Base-by-base conservation (phyloP, 169 alveolate genomes). In the Pseudocohnilembus persalinus region DNA sequence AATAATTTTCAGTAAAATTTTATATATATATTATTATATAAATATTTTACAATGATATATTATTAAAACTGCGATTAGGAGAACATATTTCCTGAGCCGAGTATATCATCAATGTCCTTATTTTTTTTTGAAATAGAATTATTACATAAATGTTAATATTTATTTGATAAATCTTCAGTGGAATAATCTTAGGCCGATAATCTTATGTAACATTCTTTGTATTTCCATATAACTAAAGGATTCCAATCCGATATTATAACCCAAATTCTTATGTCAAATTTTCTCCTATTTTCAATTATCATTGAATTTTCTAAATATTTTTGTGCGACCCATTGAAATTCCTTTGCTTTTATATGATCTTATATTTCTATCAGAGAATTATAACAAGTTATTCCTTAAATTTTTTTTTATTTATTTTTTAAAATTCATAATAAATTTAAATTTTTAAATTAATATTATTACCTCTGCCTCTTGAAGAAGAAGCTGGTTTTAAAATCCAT, bases 401-500 rank as follows among this genome's bases (percentile, higher is more conserved):
- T n/a, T n/a, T n/a, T n/a, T n/a, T n/a, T n/a, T n/a, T n/a, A n/a
- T n/a, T n/a, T n/a, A n/a, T n/a, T n/a, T n/a, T n/a, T n/a, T n/a
- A n/a, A n/a, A n/a, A n/a, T n/a, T n/a, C n/a, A n/a, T n/a, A n/a
- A n/a, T n/a, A n/a, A n/a, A n/a, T 32, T 84, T 90, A 35, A 87
- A 84, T 76, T 90, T 87, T 33, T 88, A 88, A 28, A 94, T 92
- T 11, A n/a, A n/a, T n/a, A n/a, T n/a, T n/a, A n/a, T n/a, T n/a
- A n/a, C 98, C 98, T 83, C 98, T 86, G 28, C 98, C 98, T 31
- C 98, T 83, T 6, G 97, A 93, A 32, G 93, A 81, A n/a, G 96
- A 96, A 75, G 96, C 94, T 26, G 98, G 98, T 81, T 96, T 96
- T 24, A 94, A 95, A 65, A 96, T 95, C 98, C 98, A 96, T n/a